Evolutionary conservation across 306 rosid species (phyloP).

Genomic region (Cucumis hystrix): DNA sequence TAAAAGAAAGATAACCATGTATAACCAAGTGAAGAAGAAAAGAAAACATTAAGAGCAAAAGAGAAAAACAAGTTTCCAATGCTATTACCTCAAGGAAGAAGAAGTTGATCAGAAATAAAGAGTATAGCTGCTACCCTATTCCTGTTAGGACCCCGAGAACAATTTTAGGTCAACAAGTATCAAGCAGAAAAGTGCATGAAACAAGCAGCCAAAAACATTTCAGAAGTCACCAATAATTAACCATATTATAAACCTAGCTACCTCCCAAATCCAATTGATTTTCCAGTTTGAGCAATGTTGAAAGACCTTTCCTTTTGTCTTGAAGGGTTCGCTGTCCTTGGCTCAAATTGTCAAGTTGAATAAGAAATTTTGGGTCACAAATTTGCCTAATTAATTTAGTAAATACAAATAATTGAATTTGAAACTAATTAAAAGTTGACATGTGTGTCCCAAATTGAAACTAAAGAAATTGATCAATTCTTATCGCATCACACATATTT

Average conservation of each 20-base stretch:
- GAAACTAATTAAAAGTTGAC: no score
- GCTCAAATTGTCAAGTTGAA: constrained; percentile 20
- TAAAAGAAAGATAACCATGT: not conserved
- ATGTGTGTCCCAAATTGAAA: no score
- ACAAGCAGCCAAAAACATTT: not conserved
- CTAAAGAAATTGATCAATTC: no score
- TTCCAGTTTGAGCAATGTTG: constrained; percentile 21
- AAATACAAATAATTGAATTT: no score
- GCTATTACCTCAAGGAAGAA: constrained; percentile 74
- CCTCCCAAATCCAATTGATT: constrained; percentile 70
- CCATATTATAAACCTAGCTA: constrained; percentile 15
- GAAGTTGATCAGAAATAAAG: constrained; percentile 49
- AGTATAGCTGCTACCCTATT: constrained; percentile 67
- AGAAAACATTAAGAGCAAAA: not conserved
- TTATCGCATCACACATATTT: no score
- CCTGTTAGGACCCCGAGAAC: constrained; percentile 62
- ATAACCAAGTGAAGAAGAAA: not conserved
- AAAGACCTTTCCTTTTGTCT: constrained; percentile 25
- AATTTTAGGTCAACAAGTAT: constrained; percentile 1
- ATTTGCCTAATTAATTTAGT: no score
- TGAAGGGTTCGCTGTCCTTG: constrained; percentile 20
- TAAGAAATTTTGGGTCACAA: no score
- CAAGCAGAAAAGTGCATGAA: constrained; percentile 1
- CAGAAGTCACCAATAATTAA: constrained; percentile 1
- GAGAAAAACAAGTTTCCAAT: not conserved